Percentiles rank a stretch among this genome's conserved stretches.
phyloP scores from a whole-genome alignment of 2,329 filamentous ascomycete genomes.

The Anthostomella pinea region DNA sequence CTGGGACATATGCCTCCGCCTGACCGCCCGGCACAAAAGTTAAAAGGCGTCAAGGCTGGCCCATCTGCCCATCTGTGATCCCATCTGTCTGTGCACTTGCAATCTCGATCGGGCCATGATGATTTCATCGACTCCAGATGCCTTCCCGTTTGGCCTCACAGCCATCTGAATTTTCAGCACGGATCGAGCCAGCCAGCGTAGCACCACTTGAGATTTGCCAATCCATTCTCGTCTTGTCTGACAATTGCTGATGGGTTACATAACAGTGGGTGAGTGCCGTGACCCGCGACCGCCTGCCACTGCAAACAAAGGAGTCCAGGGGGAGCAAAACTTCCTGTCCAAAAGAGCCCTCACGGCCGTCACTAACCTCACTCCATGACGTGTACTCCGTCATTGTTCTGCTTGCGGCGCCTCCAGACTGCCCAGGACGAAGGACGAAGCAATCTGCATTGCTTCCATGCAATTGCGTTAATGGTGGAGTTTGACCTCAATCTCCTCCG shows the following conservation, averaged over 20 bases:
- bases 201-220: too few species aligned
- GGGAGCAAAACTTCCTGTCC: conserved; percentile 1
- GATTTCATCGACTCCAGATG: conserved; percentile 24
- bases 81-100: too few species aligned
- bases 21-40: background rate
- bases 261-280: too few species aligned
- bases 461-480: too few species aligned
- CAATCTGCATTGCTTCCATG: background rate
- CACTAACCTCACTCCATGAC: conserved; percentile 14
- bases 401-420: background rate
- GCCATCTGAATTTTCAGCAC: background rate
- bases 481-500: too few species aligned
- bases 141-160: conserved; percentile 1
- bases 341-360: background rate
- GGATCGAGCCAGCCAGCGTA: too few species aligned
- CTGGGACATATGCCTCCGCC: conserved; percentile 6
- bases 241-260: too few species aligned
- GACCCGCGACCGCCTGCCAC: too few species aligned
- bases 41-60: conserved; percentile 4
- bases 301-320: background rate
- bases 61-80: too few species aligned
- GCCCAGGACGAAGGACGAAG: background rate
- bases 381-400: conserved; percentile 6
- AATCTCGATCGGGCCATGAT: conserved; percentile 21
- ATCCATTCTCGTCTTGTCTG: too few species aligned